Evolutionary conservation across 2,329 filamentous ascomycete genomes (phyloP).

Genomic region (Helminthosporium solani): DNA sequence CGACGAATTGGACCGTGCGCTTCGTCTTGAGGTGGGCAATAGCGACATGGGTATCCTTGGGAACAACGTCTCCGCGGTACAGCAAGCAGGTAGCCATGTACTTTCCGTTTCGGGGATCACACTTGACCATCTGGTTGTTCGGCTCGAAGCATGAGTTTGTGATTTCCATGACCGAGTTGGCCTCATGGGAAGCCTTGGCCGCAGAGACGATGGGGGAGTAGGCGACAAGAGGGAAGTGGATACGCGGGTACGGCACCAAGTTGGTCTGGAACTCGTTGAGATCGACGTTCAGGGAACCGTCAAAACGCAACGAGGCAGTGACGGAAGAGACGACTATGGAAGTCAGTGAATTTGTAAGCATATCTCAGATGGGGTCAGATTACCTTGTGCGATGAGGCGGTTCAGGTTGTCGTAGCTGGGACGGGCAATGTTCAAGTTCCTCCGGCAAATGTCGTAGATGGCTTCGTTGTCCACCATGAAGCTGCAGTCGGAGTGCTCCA

Average conservation of each 20-base stretch:
- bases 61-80: conserved; percentile 97
- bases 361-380: conserved; percentile 10
- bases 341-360: conserved; percentile 27
- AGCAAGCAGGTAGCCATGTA: conserved; percentile 99
- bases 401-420: conserved; percentile 99
- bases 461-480: conserved; percentile 99
- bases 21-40: conserved; percentile 98
- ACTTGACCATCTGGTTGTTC: conserved; percentile 99
- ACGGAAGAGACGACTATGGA: conserved; percentile 88
- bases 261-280: conserved; percentile 99
- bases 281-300: conserved; percentile 98
- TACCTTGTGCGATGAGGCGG: conserved; percentile 95
- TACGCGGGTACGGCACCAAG: conserved; percentile 96
- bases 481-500: conserved; percentile 99
- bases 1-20: conserved; percentile 98
- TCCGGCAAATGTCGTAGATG: conserved; percentile 98
- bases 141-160: conserved; percentile 99
- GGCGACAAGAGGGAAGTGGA: conserved; percentile 97
- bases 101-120: conserved; percentile 96
- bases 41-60: conserved; percentile 89
- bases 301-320: conserved; percentile 96
- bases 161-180: conserved; percentile 98
- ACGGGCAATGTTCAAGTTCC: conserved; percentile 94
- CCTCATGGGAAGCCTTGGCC: conserved; percentile 94
- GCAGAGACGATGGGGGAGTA: conserved; percentile 94